Percentiles rank a stretch among this genome's conserved stretches.
These are phyloP conservation scores for Trichoderma hamatum DNA, from an alignment of 2,329 filamentous ascomycete genomes.

Conservation along the genomic window DNA sequence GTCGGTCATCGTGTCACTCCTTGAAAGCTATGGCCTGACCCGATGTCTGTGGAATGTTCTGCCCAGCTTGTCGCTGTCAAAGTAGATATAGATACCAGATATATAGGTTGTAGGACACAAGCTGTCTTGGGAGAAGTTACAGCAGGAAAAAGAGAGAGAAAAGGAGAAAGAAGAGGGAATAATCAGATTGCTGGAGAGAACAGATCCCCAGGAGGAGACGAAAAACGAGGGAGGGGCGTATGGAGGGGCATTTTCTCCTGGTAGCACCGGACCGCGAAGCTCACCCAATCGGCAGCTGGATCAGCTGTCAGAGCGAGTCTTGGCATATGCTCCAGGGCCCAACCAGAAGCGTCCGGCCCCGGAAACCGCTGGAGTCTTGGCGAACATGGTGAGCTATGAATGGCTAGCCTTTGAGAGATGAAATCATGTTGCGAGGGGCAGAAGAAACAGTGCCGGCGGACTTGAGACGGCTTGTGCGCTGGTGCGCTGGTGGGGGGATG, in stretches of 20 bases:
- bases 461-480: neutral
- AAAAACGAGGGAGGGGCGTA: slow-evolving; percentile 14
- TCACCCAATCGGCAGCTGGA: slow-evolving; percentile 14
- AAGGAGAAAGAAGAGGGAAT: neutral
- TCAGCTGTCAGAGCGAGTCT: slow-evolving; percentile 20
- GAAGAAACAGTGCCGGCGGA: slow-evolving; percentile 19
- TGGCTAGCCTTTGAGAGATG: slow-evolving; percentile 21
- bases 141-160: neutral
- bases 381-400: neutral
- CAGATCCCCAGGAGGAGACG: neutral
- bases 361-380: neutral
- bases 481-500: slow-evolving; percentile 21
- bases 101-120: neutral
- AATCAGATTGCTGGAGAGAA: neutral
- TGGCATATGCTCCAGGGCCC: slow-evolving; percentile 15
- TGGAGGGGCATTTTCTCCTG: slow-evolving; percentile 12
- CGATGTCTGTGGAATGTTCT: neutral
- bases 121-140: neutral
- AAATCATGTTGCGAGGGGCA: slow-evolving; percentile 18
- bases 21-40: neutral
- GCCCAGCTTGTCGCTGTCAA: neutral
- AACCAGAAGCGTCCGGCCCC: neutral
- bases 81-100: neutral
- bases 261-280: neutral
- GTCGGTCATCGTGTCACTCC: slow-evolving; percentile 48